These are phyloP conservation scores for Clarireedia paspali DNA, from an alignment of 2,329 filamentous ascomycete species.

Conservation along the genomic window DNA sequence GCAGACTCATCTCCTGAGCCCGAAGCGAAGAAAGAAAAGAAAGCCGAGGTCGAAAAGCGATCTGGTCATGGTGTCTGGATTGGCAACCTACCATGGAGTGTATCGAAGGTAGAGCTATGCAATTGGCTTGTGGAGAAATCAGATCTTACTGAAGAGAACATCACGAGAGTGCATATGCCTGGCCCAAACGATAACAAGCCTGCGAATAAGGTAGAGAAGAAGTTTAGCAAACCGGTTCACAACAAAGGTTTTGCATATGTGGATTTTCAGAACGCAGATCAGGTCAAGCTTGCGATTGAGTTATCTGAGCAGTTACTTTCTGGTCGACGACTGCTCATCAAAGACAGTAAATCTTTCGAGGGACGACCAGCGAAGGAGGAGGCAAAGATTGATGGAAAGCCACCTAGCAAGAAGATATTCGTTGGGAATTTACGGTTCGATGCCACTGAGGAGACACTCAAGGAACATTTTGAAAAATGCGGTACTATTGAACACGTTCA, in stretches of 20 bases:
- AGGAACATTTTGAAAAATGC: conserved; percentile 76
- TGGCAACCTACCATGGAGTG: conserved; percentile 83
- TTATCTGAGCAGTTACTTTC: conserved; percentile 76
- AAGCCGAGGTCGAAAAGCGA: conserved; percentile 44
- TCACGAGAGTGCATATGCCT: conserved; percentile 62
- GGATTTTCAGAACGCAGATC: conserved; percentile 66
- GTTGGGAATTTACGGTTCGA: conserved; percentile 85
- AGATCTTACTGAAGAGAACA: conserved; percentile 59
- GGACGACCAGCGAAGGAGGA: conserved; percentile 67
- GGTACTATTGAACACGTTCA: conserved; percentile 77
- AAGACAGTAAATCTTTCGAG: conserved; percentile 82
- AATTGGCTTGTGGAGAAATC: conserved; percentile 71
- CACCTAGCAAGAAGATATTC: conserved; percentile 75
- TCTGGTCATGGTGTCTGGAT: conserved; percentile 90
- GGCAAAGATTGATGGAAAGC: conserved; percentile 39
- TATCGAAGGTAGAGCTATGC: conserved; percentile 66
- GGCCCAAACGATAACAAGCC: conserved; percentile 39
- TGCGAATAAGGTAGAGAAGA: conserved; percentile 27
- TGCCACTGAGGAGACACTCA: conserved; percentile 71
- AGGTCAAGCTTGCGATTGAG: conserved; percentile 67
- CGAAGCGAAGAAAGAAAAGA: conserved; percentile 31
- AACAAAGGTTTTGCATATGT: conserved; percentile 98
- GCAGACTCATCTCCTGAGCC: conserved; percentile 33
- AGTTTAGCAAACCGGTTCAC: conserved; percentile 24
- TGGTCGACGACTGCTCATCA: conserved; percentile 81